A percentile compares a stretch with the other conserved stretches of the same genome.
phyloP scores from a whole-genome alignment of 306 rosid genomes.

The Ceratonia siliqua region DNA sequence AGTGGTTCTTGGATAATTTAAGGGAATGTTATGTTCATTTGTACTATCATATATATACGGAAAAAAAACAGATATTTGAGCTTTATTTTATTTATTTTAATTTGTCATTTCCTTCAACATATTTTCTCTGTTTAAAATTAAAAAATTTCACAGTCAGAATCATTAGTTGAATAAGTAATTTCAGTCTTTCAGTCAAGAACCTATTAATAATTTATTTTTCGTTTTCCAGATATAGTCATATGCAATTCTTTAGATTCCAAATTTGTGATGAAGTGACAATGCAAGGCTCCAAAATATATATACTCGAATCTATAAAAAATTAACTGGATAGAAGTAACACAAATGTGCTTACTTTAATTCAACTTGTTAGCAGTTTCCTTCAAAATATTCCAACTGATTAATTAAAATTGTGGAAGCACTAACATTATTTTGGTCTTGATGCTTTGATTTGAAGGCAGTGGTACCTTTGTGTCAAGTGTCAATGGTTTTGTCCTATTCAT shows the following conservation, averaged over 20 bases:
- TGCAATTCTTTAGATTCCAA: background rate
- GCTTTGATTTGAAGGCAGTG: conserved; percentile 2
- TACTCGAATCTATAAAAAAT: background rate
- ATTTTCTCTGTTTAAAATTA: background rate
- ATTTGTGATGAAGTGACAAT: conserved; percentile 12
- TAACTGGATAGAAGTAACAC: background rate
- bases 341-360: background rate
- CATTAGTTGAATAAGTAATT: background rate
- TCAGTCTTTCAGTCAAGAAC: background rate
- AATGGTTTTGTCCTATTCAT: conserved; percentile 22
- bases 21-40: no score
- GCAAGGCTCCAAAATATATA: background rate
- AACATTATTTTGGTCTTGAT: background rate
- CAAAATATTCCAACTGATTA: no score
- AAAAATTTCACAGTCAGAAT: background rate
- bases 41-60: no score
- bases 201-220: background rate
- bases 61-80: no score
- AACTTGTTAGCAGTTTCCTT: background rate
- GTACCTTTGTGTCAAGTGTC: background rate
- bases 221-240: background rate
- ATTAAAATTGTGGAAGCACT: background rate
- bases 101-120: background rate
- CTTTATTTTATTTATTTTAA: no score
- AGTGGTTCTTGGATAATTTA: no score